Base-by-base conservation (phyloP, 2,329 filamentous ascomycete species). In the Claviceps sp. region DNA sequence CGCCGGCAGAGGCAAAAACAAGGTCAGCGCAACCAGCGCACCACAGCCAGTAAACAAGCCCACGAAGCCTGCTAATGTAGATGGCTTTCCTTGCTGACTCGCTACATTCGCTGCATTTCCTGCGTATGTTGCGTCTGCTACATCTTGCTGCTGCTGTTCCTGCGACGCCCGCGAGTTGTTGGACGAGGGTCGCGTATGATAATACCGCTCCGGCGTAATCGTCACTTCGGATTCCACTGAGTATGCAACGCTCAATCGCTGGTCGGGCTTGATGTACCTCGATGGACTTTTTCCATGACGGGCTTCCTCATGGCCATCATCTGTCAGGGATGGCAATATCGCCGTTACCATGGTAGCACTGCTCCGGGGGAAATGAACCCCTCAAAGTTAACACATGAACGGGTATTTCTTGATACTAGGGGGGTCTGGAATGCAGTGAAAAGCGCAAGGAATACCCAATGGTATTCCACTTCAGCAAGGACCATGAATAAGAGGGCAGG, bases 341-440 rank as follows among this genome's bases (percentile, higher is more conserved):
- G 93, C 93, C 8, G 93, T 97, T 19, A 98, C 93, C 93, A 98
- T 98, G 1, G 93, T 97, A 14, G 89, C 78, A 5, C 78, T 81
- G 52, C 11, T 7, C 14, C 30, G 10, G 30, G 30, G 10, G 11
- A 11, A 34, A 34, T 11, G 30, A 34, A 11, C 30, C 30, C 30
- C 10, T 11, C 30, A 34, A 34, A 11, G 30, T 41, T 41, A 41
- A n/a, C 16, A 41, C 7, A 7, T 3, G 1, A 41, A 17, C 39
- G 5, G 30, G 10, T 11, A 4, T 4, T 34, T 34, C 30, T 34
- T 34, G 10, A 34, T 11, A 11, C 30, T 22, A 34, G 10, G 30
- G 10, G 10, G 10, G 30, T 34, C 30, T 34, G 30, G 4, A 3
- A 11, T 11, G 30, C 11, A 34, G 30, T 34, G 4, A 11, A 34